Conservation (phyloP, 176 grass and related monocot species). For the Avena eriantha region DNA sequence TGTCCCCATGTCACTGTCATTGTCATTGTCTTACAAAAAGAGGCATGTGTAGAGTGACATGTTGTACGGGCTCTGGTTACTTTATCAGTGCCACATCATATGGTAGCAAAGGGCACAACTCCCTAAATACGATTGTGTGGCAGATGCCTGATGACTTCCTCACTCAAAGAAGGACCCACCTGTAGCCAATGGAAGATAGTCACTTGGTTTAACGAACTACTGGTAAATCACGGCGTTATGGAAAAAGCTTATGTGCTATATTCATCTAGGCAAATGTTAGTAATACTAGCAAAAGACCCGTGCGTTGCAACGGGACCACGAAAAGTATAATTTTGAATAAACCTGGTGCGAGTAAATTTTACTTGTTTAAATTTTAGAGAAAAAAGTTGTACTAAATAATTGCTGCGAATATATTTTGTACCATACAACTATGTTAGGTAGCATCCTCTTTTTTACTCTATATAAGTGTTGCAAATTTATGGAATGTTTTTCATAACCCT, state of each 20-base stretch:
- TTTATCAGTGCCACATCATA: constrained; percentile 2
- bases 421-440: too few relatives aligned
- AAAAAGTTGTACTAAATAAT: too few relatives aligned
- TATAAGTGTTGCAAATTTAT: too few relatives aligned
- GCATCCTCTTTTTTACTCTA: too few relatives aligned
- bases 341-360: too few relatives aligned
- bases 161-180: not conserved
- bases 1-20: not conserved
- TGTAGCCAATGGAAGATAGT: not conserved
- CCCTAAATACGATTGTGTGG: not conserved
- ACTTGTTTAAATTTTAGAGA: too few relatives aligned
- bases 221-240: not conserved
- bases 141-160: not conserved
- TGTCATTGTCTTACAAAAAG: not conserved
- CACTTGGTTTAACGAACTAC: not conserved
- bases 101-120: constrained; percentile 1
- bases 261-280: not conserved
- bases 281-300: too few relatives aligned
- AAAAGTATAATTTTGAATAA: too few relatives aligned
- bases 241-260: not conserved
- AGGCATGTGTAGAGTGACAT: not conserved
- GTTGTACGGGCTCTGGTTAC: not conserved
- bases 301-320: too few relatives aligned
- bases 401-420: too few relatives aligned
- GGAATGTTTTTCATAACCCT: too few relatives aligned